Base-by-base conservation (phyloP, 805 yeast genomes). In the Candida rishiriensis region DNA sequence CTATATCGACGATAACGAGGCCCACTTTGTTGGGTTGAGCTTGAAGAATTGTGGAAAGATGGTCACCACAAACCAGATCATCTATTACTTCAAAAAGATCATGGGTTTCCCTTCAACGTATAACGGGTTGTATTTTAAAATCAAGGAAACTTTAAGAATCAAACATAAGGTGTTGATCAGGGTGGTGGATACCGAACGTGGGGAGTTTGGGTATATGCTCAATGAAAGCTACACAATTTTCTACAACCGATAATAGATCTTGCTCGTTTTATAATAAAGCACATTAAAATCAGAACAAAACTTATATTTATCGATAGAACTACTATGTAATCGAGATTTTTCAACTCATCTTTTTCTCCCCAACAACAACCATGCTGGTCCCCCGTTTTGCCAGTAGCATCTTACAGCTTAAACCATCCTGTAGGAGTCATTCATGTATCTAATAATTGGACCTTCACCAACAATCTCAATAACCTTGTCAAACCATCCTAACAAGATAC, bases 371-470 rank as follows among this genome's bases (percentile, higher is more conserved):
- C 26, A 21, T 21, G 26, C 26, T 21, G 26, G 26, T 21, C 26
- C n/a, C n/a, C n/a, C n/a, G n/a, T n/a, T n/a, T n/a, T n/a, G n/a
- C n/a, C n/a, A n/a, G n/a, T n/a, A n/a, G n/a, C n/a, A n/a, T n/a
- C n/a, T n/a, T n/a, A n/a, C 29, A 28, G 14, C 31, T 11, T 12
- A 49, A 34, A 36, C 31, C 49, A 55, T 38, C 36, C 45, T 55
- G 12, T 53, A 48, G 18, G 55, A 79, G 66, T 91, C 98, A 36
- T 88, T 78, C 65, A 89, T 73, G 64, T 81, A 89, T 55, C 96
- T 80, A 40, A 86, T 86, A 54, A 93, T 83, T 36, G 96, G 86
- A 11, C 96, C 96, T 60, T 85, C 82, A 15, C 98, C 98, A 13
- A 90, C 79, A 16, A 78, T 69, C 49, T 85, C 95, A 32, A 88